Evolutionary conservation across 148 eudicot genomes (phyloP).

Genomic region (Rhododendron mucronatum): DNA sequence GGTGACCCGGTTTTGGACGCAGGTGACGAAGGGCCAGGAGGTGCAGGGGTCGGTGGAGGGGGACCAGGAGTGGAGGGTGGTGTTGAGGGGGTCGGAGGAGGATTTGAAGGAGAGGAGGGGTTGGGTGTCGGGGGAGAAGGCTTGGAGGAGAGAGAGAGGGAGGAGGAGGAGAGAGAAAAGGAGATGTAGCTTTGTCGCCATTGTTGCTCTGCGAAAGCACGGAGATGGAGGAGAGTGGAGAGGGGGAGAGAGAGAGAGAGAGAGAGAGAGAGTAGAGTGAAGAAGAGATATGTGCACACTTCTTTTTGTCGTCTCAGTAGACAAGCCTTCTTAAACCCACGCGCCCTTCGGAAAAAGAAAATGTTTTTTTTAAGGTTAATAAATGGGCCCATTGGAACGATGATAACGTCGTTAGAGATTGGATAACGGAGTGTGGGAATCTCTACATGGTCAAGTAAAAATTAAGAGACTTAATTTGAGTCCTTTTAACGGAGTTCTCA

Average conservation of each 20-base stretch:
- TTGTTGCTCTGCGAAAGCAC: neutral
- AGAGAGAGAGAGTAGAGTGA: neutral
- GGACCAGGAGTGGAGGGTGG: constrained; percentile 43
- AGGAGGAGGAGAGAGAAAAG: constrained; percentile 3
- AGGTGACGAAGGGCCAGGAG: constrained; percentile 55
- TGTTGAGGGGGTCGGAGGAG: constrained; percentile 30
- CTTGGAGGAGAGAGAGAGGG: constrained; percentile 18
- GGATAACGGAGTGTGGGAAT: too few species aligned
- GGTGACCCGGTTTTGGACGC: constrained; percentile 48
- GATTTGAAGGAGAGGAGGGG: constrained; percentile 53
- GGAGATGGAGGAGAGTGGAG: neutral
- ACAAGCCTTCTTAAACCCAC: too few species aligned
- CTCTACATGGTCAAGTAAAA: too few species aligned
- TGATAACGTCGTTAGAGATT: too few species aligned
- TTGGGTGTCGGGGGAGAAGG: constrained; percentile 34
- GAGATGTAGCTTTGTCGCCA: neutral
- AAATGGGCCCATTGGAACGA: too few species aligned
- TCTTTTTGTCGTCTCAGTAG: too few species aligned
- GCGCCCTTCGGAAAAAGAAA: too few species aligned
- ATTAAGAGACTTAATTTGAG: too few species aligned
- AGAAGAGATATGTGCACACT: neutral
- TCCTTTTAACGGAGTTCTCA: too few species aligned
- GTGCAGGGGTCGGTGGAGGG: constrained; percentile 29
- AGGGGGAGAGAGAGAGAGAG: too few species aligned
- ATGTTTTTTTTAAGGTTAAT: too few species aligned